Evolutionary conservation across 768 basidiomycete species (phyloP).

Genomic region (Pleurotus eryngii): DNA sequence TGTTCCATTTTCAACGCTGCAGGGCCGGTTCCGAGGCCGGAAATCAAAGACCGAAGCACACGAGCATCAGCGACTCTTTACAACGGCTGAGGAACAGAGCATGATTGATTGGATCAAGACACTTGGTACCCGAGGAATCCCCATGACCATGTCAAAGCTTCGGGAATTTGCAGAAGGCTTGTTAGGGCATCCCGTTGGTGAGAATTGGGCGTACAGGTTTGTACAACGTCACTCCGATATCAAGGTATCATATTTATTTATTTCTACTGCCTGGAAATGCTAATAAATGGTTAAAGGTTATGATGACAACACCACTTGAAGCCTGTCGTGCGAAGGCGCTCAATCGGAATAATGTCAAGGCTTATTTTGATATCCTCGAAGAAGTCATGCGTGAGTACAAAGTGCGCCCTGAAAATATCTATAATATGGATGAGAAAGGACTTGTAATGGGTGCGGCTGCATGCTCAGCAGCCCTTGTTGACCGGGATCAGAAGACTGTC

Average conservation of each 20-base stretch:
- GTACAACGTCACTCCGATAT: constrained; percentile 18
- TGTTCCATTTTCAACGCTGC: background rate
- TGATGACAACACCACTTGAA: constrained; percentile 11
- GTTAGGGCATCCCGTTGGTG: constrained; percentile 10
- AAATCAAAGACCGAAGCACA: constrained; percentile 10
- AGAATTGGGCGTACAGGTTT: constrained; percentile 16
- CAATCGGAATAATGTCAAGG: constrained; percentile 24
- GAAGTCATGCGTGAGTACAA: constrained; percentile 17
- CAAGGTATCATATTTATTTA: constrained; percentile 8
- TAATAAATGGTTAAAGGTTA: constrained; percentile 20
- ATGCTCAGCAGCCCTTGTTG: constrained; percentile 16
- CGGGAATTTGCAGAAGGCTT: constrained; percentile 14
- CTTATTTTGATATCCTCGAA: constrained; percentile 22
- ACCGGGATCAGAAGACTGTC: constrained; percentile 12
- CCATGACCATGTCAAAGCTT: constrained; percentile 14
- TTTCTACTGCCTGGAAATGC: background rate
- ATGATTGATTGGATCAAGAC: constrained; percentile 22
- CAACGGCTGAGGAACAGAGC: constrained; percentile 18
- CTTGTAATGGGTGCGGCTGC: constrained; percentile 21
- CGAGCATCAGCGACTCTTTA: constrained; percentile 14
- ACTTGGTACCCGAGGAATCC: constrained; percentile 15
- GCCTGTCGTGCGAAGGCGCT: constrained; percentile 23
- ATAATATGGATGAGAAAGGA: constrained; percentile 32
- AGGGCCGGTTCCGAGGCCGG: background rate
- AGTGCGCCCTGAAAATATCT: constrained; percentile 25